phyloP scores from a whole-genome alignment of 306 rosid genomes.

The Echinosophora koreensis region DNA sequence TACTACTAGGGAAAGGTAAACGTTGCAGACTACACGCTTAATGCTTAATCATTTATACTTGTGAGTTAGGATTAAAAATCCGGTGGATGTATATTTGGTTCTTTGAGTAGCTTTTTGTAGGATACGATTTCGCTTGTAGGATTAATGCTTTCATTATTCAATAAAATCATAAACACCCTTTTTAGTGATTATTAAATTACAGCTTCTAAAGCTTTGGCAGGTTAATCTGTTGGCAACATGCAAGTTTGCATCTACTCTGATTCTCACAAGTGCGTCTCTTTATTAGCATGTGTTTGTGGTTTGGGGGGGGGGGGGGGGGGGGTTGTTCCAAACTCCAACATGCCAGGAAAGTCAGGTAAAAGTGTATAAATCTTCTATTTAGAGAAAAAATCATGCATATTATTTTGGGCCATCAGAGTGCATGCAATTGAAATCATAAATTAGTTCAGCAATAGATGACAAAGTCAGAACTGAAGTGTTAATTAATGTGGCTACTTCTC shows the following conservation, averaged over 20 bases:
- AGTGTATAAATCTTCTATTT: background rate
- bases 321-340: background rate
- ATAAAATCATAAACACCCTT: too few relatives aligned
- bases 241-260: too few relatives aligned
- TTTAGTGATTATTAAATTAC: too few relatives aligned
- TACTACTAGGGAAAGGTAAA: background rate
- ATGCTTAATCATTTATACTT: background rate
- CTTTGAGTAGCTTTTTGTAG: background rate
- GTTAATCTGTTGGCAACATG: too few relatives aligned
- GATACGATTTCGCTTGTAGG: background rate
- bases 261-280: too few relatives aligned
- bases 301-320: background rate
- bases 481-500: conserved; percentile 11
- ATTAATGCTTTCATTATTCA: too few relatives aligned
- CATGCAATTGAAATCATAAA: conserved; percentile 22
- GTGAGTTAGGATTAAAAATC: background rate
- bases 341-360: background rate
- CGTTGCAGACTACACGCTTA: background rate
- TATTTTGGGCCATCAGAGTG: conserved; percentile 6
- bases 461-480: background rate
- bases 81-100: conserved; percentile 2
- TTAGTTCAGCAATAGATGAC: background rate
- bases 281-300: too few relatives aligned
- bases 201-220: too few relatives aligned
- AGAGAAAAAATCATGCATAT: background rate